phyloP scores from a whole-genome alignment of 2,329 filamentous ascomycete species.

The Ilyonectria sp. region DNA sequence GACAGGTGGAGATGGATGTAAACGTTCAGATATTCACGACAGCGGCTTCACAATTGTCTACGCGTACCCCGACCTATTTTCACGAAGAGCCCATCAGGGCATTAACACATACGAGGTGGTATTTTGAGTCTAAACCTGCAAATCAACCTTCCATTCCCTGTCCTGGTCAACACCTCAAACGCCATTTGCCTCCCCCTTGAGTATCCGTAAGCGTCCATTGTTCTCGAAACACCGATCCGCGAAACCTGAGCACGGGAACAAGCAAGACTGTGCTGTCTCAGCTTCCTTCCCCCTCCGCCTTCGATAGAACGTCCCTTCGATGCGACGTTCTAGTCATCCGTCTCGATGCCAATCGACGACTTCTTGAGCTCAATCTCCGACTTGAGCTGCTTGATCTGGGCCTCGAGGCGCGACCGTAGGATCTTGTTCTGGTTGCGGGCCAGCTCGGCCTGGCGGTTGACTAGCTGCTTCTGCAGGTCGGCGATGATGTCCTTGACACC shows the following conservation, averaged over 20 bases:
- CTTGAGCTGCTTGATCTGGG: conserved; percentile 64
- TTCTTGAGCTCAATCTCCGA: conserved; percentile 63
- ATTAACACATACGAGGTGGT: conserved; percentile 33
- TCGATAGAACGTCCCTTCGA: too few relatives aligned
- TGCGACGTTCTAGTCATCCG: conserved; percentile 53
- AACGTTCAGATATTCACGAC: too few relatives aligned
- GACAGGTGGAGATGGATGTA: neutral
- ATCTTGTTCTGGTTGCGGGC: conserved; percentile 62
- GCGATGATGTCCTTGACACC: conserved; percentile 70
- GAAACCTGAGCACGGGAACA: too few relatives aligned
- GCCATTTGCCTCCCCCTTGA: conserved; percentile 28
- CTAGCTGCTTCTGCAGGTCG: conserved; percentile 67
- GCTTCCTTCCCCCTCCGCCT: neutral
- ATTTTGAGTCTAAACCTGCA: conserved; percentile 34
- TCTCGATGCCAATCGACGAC: too few relatives aligned
- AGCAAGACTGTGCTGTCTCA: neutral
- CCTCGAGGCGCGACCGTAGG: conserved; percentile 65
- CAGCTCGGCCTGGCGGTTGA: conserved; percentile 61
- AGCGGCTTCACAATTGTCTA: too few relatives aligned
- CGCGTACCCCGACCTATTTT: neutral
- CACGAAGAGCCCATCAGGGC: neutral
- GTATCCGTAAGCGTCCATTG: conserved; percentile 2
- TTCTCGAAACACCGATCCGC: too few relatives aligned
- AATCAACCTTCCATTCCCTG: conserved; percentile 32
- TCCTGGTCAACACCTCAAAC: conserved; percentile 35